Conservation (phyloP, 306 rosid species). For the Canavalia ensiformis region DNA sequence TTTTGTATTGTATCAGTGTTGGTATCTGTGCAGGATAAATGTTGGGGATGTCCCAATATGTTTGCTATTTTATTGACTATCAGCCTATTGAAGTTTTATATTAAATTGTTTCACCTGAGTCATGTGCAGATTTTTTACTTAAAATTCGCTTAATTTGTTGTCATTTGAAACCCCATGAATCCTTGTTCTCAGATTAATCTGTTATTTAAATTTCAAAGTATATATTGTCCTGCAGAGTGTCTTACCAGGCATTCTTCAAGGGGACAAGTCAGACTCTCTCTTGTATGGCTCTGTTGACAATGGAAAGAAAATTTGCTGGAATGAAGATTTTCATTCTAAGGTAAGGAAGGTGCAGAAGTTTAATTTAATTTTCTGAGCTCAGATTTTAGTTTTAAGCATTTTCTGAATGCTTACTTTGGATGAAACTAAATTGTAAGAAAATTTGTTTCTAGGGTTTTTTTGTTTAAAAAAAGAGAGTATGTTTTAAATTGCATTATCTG, state of each 20-base stretch:
- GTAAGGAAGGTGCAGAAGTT: conserved; percentile 56
- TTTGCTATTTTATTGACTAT: not conserved
- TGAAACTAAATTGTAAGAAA: conserved; percentile 1
- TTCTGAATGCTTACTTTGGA: conserved; percentile 25
- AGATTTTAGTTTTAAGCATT: conserved; percentile 34
- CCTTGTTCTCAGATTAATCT: conserved; percentile 31
- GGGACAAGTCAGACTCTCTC: conserved; percentile 97
- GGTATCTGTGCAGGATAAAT: conserved; percentile 3
- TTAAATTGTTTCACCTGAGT: conserved; percentile 22
- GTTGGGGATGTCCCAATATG: conserved; percentile 20
- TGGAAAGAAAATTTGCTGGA: conserved; percentile 98
- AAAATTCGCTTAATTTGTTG: not conserved
- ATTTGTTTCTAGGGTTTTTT: not conserved
- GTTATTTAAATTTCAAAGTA: conserved; percentile 30
- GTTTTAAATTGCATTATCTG: conserved; percentile 27
- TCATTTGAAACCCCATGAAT: conserved; percentile 8
- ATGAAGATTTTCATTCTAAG: conserved; percentile 96
- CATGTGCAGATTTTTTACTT: conserved; percentile 16
- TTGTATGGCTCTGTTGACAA: conserved; percentile 98
- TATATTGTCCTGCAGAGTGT: conserved; percentile 78
- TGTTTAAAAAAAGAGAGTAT: conserved; percentile 1
- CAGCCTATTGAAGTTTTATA: conserved; percentile 4
- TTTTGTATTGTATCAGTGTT: not conserved
- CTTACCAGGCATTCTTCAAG: conserved; percentile 99
- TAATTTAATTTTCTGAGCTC: conserved; percentile 23